A percentile compares a stretch with the other conserved stretches of the same genome.
Conservation (phyloP, 2,329 filamentous ascomycete genomes). For the Akanthomyces lecanii region DNA sequence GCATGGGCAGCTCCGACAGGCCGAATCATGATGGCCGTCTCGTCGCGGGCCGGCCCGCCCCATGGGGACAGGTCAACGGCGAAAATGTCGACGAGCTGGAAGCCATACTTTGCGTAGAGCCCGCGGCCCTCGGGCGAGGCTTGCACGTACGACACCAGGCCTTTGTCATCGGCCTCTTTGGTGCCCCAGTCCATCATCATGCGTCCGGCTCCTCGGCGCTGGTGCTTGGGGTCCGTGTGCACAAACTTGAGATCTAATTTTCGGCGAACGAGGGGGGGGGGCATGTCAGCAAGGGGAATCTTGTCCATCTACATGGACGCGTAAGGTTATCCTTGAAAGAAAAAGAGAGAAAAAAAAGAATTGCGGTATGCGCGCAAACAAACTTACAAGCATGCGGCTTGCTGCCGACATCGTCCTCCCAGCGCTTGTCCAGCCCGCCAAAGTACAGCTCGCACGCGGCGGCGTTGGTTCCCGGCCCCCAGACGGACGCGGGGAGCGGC, state of each 20-base stretch:
- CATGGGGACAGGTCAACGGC: neutral
- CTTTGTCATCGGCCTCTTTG: neutral
- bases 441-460: conserved; percentile 4
- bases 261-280: no score
- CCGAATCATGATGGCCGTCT: conserved; percentile 1
- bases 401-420: neutral
- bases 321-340: no score
- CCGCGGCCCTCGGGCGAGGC: neutral
- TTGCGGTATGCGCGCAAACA: neutral
- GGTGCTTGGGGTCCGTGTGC: neutral
- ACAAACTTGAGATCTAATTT: conserved; percentile 1
- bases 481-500: neutral
- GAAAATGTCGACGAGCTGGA: neutral
- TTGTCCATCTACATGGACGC: neutral
- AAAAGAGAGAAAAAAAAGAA: no score
- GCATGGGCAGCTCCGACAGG: neutral
- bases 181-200: neutral
- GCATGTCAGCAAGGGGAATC: neutral
- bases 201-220: neutral
- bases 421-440: neutral
- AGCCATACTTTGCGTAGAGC: conserved; percentile 1
- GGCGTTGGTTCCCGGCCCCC: conserved; percentile 1
- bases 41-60: neutral
- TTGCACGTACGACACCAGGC: neutral
- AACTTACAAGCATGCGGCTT: conserved; percentile 6